Evolutionary conservation across 2,329 filamentous ascomycete species (phyloP), one percentile per base, ranked within the genome.

Genomic region (Orbilia ellipsospora): DNA sequence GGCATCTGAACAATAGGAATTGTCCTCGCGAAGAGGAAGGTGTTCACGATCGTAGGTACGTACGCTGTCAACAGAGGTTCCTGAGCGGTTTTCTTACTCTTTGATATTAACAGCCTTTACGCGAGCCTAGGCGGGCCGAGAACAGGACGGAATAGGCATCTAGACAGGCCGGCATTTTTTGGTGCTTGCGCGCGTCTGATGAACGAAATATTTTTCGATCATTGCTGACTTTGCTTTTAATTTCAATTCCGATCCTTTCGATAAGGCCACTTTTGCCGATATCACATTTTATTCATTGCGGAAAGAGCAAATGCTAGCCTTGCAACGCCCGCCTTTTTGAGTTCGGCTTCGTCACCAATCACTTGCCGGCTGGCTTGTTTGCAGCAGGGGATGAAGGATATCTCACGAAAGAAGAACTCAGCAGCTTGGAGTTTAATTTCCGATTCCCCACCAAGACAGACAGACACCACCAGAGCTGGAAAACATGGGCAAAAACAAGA

Each of bases 271-370:
- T 55, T 57, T 67, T 73, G 57, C 55, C 68, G 61, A 67, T 73
- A 73, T 67, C 69, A 67, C 55, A 52, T 54, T 63, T 65, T 72
- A 48, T 56, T 52, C 40, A 44, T 70, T 59, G 54, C 54, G 64
- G 64, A 51, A 59, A 59, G 45, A 36, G 60, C 54, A 45, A 61
- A 48, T 13, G 1, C 44, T 6, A 36, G 31, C 31, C 31, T 36
- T 36, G 31, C 31, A 36, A 36, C 18, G 26, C 28, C 18, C 44
- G 56, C n/a, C 15, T 60, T 36, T 36, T 36, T 36, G 31, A 10
- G 31, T 36, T 36, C 31, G 31, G 31, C 31, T 36, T 36, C 31
- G 31, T 61, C 48, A 20, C 8, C 20, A 54, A 36, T 5, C 12
- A 59, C 40, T 61, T 16, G 2, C 42, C 36, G 51, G 57, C 52